Evolutionary conservation across 176 grass and related monocot species (phyloP), one percentile per base, ranked within the genome.

Genomic region (Alloteropsis semialata): DNA sequence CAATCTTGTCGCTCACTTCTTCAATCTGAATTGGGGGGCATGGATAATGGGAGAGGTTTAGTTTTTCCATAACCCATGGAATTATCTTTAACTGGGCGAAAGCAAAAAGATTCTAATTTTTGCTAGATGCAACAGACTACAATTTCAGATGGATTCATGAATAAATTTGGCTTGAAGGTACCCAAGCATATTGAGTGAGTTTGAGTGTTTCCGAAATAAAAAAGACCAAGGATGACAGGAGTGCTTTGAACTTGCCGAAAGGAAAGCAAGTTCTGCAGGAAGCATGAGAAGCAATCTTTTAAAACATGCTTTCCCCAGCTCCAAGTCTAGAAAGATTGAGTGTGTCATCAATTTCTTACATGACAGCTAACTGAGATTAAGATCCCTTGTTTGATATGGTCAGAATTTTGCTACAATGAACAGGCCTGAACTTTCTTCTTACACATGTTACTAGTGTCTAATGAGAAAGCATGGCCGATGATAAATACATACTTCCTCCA

Each of bases 11-110:
- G 15, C 85, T 71, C 58, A 89, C 36, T 8, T 54, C 45, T 79
- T 91, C 92, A 56, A 91, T 88, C 89, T 94, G 76, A 25, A 66
- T 49, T 3, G 5, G 25, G 38, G 38, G 21, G 37, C 12, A 18
- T 29, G 55, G 62, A n/a, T 46, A 22, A 8, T 55, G 51, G 11
- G 54, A 70, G 50, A 56, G 10, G 12, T 16, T 74, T 61, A 42
- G 10, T 30, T 38, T 16, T 32, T 75, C 46, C 30, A 16, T 38
- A 68, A 65, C 11, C 58, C 5, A 38, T 48, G 18, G 5, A 53
- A 69, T 25, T 33, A 76, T 27, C 16, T 19, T 38, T 24, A 56
- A 69, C 54, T 55, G 9, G 33, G 77, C 28, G 0, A 3, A 30
- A 81, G 11, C 6, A 36, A 29, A 55, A 10, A 18, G 18, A 2